Conservation (phyloP, 345 rosid species). For the Melaleuca alternifolia region DNA sequence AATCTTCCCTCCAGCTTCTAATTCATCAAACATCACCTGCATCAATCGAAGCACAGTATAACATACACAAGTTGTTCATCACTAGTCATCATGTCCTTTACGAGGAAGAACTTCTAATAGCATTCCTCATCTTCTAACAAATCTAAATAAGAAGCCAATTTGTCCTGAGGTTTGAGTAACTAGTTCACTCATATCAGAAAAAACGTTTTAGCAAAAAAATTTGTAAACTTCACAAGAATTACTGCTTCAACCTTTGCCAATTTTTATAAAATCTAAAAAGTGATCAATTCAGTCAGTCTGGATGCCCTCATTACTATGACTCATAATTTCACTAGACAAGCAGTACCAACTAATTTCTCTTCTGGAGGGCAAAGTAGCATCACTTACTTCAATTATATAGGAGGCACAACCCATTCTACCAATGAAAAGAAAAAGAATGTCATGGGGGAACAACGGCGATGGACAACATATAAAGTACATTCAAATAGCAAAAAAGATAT, state of each 20-base stretch:
- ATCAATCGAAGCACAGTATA: neutral
- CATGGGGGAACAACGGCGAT: neutral
- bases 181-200: neutral
- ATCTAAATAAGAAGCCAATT: neutral
- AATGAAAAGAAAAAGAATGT: neutral
- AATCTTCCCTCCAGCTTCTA: slow-evolving; percentile 67
- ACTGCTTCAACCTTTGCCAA: neutral
- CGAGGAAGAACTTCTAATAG: neutral
- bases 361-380: neutral
- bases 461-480: neutral
- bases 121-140: neutral
- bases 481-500: neutral
- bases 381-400: neutral
- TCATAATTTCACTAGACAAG: neutral
- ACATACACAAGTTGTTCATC: neutral
- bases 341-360: neutral
- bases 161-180: neutral
- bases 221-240: neutral
- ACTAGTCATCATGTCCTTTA: neutral
- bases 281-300: neutral
- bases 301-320: neutral
- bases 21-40: slow-evolving; percentile 82
- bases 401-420: neutral
- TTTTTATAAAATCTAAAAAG: neutral
- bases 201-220: neutral